Percentiles rank a stretch among this genome's conserved stretches.
These are phyloP conservation scores for Pezicula rhizophila DNA, from an alignment of 2,329 filamentous ascomycete species.

Conservation along the genomic window DNA sequence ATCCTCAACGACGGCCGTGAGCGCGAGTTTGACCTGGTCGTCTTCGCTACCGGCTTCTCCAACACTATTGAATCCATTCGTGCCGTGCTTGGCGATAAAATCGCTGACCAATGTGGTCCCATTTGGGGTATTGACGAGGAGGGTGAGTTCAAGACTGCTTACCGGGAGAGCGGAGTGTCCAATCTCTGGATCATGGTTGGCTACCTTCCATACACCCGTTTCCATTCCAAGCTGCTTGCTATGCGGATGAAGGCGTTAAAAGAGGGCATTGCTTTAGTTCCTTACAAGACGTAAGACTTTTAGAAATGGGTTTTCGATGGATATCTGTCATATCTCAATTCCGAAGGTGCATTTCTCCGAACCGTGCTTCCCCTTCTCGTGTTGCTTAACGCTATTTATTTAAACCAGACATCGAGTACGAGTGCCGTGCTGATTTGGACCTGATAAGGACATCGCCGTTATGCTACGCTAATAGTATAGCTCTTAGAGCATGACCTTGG, in stretches of 20 bases:
- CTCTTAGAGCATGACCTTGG: no score
- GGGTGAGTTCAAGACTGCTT: constrained; percentile 35
- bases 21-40: constrained; percentile 34
- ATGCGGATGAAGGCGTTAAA: background rate
- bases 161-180: constrained; percentile 27
- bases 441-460: no score
- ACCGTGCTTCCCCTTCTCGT: no score
- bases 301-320: no score
- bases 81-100: constrained; percentile 41
- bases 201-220: constrained; percentile 18
- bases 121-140: constrained; percentile 44
- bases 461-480: no score
- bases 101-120: constrained; percentile 40
- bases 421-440: no score
- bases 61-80: constrained; percentile 46
- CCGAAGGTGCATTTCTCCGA: no score
- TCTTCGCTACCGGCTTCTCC: constrained; percentile 43
- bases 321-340: no score
- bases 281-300: no score
- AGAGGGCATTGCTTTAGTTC: background rate
- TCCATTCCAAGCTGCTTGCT: background rate
- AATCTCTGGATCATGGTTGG: constrained; percentile 34
- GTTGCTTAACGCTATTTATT: no score
- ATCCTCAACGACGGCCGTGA: constrained; percentile 27
- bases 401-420: no score